phyloP scores from a whole-genome alignment of 2,329 filamentous ascomycete species.

The Triangularia verruculosa region DNA sequence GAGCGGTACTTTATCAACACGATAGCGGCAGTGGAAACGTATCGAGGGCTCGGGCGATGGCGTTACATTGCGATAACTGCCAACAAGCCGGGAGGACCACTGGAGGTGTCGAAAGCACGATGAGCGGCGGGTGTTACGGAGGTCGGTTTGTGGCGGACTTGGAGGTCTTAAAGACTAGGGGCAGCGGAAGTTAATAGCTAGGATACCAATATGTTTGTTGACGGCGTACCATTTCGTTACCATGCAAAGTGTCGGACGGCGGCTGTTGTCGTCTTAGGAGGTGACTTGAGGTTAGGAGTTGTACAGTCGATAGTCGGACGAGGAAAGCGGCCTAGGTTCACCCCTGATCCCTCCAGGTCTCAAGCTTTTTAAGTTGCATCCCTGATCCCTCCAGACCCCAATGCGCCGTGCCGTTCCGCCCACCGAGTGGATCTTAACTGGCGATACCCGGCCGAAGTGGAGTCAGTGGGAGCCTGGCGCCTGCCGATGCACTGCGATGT shows the following conservation, averaged over 20 bases:
- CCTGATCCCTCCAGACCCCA: background rate
- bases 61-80: background rate
- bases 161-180: too few species aligned
- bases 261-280: too few species aligned
- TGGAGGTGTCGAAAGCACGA: background rate
- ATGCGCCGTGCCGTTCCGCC: too few species aligned
- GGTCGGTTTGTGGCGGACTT: too few species aligned
- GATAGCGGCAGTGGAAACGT: background rate
- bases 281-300: too few species aligned
- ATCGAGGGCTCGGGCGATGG: background rate
- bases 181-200: too few species aligned
- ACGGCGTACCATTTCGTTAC: too few species aligned
- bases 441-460: background rate
- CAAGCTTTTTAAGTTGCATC: background rate
- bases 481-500: too few species aligned
- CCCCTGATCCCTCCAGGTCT: too few species aligned
- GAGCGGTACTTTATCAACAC: constrained; percentile 1
- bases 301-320: background rate
- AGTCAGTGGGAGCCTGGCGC: background rate
- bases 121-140: background rate
- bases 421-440: background rate
- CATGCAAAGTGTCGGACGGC: too few species aligned
- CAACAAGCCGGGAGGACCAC: background rate
- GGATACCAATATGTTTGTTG: too few species aligned
- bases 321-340: too few species aligned